Evolutionary conservation across 1,139 yeast genomes (phyloP), one percentile per base, ranked within the genome.

Genomic region (Pneumocystis murina): DNA sequence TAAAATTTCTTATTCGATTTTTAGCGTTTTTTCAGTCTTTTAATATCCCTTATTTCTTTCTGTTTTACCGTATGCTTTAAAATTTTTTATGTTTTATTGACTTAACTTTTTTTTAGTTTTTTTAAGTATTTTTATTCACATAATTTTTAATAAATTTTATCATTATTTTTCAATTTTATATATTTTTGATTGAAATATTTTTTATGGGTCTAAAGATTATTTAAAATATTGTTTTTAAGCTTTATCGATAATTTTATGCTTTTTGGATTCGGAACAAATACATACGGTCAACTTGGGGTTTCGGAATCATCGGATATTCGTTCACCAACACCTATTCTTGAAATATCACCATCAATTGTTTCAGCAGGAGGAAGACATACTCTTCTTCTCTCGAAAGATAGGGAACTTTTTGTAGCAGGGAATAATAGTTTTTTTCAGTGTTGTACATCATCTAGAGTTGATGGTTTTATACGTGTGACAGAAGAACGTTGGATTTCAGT

Each of bases 281-380:
- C 68, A 20, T 57, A 62, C 17, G 64, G 64, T 40, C 70, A 68
- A 39, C 61, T 68, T 4, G 62, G 67, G 12, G 63, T 65, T 17
- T 61, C 64, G 8, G 41, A 59, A 28, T 57, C 59, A 3, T 64
- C 64, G 24, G 69, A 68, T 39, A 54, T 64, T 24, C 17, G 59
- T 20, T 36, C 14, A 14, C 68, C 70, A 28, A 59, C 65, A 16
- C 55, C 20, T 16, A 66, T 69, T 16, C 8, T 5, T 33, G 58
- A 54, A 4, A 28, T 61, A 12, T 59, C 62, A 14, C 10, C 58
- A 1, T 20, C 58, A 3, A 63, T 71, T 17, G 77, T 84, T 43
- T 79, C 78, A 0, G 83, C 90, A 71, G 97, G 97, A 2, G 97
- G 97, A 0, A 91, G 90, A 70, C 97, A 92, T 72, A 85, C 96